A percentile compares a stretch with the other conserved stretches of the same genome.
phyloP scores from a whole-genome alignment of 2,329 filamentous ascomycete genomes.

The Berkeleyomyces rouxiae region DNA sequence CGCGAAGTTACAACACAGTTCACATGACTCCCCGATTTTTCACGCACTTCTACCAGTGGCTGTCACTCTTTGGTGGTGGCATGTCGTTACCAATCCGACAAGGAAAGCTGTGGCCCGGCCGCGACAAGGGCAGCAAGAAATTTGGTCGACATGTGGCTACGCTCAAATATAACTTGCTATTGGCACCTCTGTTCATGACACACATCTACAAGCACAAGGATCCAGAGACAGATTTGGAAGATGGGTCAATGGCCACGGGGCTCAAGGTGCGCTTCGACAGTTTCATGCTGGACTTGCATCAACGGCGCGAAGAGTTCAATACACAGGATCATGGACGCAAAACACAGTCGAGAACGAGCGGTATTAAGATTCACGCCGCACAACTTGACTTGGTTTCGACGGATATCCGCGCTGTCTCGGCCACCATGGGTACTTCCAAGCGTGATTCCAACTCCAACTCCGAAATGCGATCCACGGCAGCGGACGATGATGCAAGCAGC shows the following conservation, averaged over 20 bases:
- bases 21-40: slow-evolving; percentile 93
- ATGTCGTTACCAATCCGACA: slow-evolving; percentile 92
- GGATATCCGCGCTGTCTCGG: slow-evolving; percentile 84
- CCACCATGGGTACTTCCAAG: slow-evolving; percentile 52
- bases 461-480: background rate
- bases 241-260: slow-evolving; percentile 76
- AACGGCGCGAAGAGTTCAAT: slow-evolving; percentile 80
- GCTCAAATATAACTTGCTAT: slow-evolving; percentile 87
- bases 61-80: slow-evolving; percentile 86
- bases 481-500: slow-evolving; percentile 6
- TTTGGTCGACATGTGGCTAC: slow-evolving; percentile 95
- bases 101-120: slow-evolving; percentile 74
- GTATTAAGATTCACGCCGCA: slow-evolving; percentile 89
- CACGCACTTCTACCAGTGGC: slow-evolving; percentile 96
- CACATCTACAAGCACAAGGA: slow-evolving; percentile 99
- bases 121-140: slow-evolving; percentile 96
- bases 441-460: background rate
- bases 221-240: slow-evolving; percentile 63
- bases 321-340: slow-evolving; percentile 62
- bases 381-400: slow-evolving; percentile 84
- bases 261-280: slow-evolving; percentile 90
- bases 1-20: slow-evolving; percentile 87
- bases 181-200: slow-evolving; percentile 85
- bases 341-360: slow-evolving; percentile 65
- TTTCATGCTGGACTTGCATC: slow-evolving; percentile 93